Base-by-base conservation (phyloP, 2,329 filamentous ascomycete genomes). In the Teratosphaeriaceae sp. region DNA sequence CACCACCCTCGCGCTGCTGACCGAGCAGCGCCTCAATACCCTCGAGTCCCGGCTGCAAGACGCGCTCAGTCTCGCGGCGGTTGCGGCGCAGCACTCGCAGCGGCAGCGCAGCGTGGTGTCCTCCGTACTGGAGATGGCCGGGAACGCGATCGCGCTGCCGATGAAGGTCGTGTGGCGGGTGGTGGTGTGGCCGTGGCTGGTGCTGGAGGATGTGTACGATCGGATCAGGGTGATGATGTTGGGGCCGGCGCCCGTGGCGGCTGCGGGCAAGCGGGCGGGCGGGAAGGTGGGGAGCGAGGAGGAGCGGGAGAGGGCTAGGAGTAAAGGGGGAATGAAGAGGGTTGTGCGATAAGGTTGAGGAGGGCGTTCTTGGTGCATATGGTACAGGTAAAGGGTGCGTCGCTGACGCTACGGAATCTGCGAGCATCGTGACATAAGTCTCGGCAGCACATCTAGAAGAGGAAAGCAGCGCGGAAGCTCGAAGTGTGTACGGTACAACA, bases 61-160 rank as follows among this genome's bases (percentile, higher is more conserved):
- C 56, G 83, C 87, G 3, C 75, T 94, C 35, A 78, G 85, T 1
- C 70, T 96, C n/a, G 86, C 87, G 2, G 84, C 85, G 0, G 84
- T 84, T 0, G 85, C 85, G 1, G 81, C 81, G 8, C 65, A 68
- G 24, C 54, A 60, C n/a, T 56, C 51, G 5, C 55, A 55, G 26
- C 54, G 48, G 18, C 54, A 50, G 7, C 53, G 57, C 22, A 40
- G 57, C 12, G 34, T 58, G 5, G 20, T 34, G 8, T 38, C 49
- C 7, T 46, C 36, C 3, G 22, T 53, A 2, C 11, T 58, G 7
- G 47, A 53, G 16, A 49, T 47, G 1, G 21, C 53, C 7, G 49
- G 38, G 19, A 7, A 21, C 6, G 33, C 29, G 2, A 37, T 44
- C 23, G 27, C 33, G 16, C 37, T 41, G 24, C 49, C 55, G 6